Base-by-base conservation (phyloP, 108 stramenopile species). In the Cyclotella atomus region DNA sequence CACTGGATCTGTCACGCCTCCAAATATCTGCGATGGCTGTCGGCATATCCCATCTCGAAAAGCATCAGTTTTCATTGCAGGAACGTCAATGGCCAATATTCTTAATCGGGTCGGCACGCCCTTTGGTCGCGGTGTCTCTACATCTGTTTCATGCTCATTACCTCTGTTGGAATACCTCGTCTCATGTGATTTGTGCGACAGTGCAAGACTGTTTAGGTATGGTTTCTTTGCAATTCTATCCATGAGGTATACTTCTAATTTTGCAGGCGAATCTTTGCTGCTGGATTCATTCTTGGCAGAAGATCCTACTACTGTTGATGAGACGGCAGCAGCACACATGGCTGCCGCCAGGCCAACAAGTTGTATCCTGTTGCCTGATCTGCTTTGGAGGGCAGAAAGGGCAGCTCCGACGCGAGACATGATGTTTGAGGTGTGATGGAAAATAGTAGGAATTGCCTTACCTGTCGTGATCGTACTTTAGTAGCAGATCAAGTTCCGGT, bases 201-300 rank as follows among this genome's bases (percentile, higher is more conserved):
- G 50, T 52, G 54, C 64, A 24, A 36, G 72, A 59, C 67, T 67
- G 36, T 83, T 79, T 29, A 83, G 67, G 53, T 91, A 91, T 6
- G 81, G 46, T 65, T 89, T 89, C 35, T 77, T 71, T 19, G 87
- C 87, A n/a, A 91, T 88, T 25, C 71, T 72, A 75, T 89, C 90
- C 87, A 88, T 91, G 32, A 91, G 68, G 70, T 88, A 65, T 23
- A 79, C 78, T 56, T 89, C 87, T 21, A 79, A 21, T 36, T 68
- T 68, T 0, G 27, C 32, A 44, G 20, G 9, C 3, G 33, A 29
- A 24, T 52, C 50, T 8, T 32, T 33, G 6, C n/a, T 33, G 6
- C n/a, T 30, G 15, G 45, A 29, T 17, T 50, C 64, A 50, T 65
- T 65, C 64, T 32, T 65, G 17, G 64, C 16, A 12, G 28, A 8